Evolutionary conservation across 2,329 filamentous ascomycete species (phyloP), one percentile per base, ranked within the genome.

Genomic region (Alternaria dauci): DNA sequence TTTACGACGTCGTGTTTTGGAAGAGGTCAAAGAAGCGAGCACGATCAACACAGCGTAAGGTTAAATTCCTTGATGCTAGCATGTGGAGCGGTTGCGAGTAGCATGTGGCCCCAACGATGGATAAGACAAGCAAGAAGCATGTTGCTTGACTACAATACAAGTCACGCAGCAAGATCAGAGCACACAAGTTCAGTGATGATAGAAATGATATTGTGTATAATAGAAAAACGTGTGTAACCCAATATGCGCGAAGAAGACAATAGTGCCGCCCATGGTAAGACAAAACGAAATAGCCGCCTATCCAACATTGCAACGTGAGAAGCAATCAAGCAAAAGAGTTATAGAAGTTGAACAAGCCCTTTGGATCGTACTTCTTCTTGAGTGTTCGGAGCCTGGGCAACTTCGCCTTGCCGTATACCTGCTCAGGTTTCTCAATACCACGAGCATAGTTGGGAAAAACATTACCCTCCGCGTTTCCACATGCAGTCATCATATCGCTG

Each of bases 371-470:
- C 46, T 61, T 50, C 41, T 52, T 58, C 63, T 79, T 79, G 41
- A 79, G 54, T 4, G 18, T 56, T 55, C 62, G 51, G 46, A 79
- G 57, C 58, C 65, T 73, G 36, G 70, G 55, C 39, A 77, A 8
- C 25, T 74, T 59, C 28, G 76, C 68, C 50, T 69, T 69, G 8
- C 75, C 76, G 55, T 78, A 79, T 8, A 74, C 48, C 0, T 58
- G 61, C 48, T 73, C 67, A 9, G 70, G 59, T 30, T 59, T 59
- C 36, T 75, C 74, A 30, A 63, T 62, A 4, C 69, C 69, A 36
- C 53, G 47, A 5, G 67, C 69, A 55, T 77, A 78, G 53, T 78
- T 78, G 8, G 76, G 66, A 46, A 77, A 78, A 0, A 73, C 63
- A 4, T 61, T 47, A 3, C 69, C 47, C 16, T 12, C 41, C 2